Evolutionary conservation across 495 filamentous ascomycete species (phyloP).

Genomic region (Thermochaetoides thermophila): DNA sequence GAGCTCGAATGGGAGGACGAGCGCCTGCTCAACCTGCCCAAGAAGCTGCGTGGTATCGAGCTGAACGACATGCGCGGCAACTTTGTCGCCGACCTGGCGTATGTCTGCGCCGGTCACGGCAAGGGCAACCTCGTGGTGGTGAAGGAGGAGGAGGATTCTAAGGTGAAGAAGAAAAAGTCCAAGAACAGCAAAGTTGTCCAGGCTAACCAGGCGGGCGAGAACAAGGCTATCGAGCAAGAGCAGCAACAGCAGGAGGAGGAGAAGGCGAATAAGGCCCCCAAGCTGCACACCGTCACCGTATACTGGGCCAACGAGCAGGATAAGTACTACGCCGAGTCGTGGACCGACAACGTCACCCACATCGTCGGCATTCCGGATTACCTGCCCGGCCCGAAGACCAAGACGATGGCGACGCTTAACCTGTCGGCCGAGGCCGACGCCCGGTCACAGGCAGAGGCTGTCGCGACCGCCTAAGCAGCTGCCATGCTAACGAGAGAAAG

Average conservation of each 20-base stretch:
- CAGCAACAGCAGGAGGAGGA: constrained; percentile 8
- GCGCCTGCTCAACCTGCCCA: constrained; percentile 26
- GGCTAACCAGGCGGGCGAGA: constrained; percentile 18
- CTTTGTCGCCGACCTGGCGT: constrained; percentile 71
- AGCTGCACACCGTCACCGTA: constrained; percentile 31
- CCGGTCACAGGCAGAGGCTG: background rate
- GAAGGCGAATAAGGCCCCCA: constrained; percentile 2
- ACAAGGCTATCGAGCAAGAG: constrained; percentile 8
- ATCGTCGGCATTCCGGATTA: constrained; percentile 16
- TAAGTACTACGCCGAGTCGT: constrained; percentile 47
- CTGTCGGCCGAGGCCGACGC: constrained; percentile 7
- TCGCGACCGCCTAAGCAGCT: too few relatives aligned
- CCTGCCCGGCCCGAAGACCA: too few relatives aligned
- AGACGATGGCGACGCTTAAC: background rate
- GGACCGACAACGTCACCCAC: constrained; percentile 58
- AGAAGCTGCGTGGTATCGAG: constrained; percentile 39
- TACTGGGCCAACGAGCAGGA: constrained; percentile 58
- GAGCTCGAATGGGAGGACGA: constrained; percentile 43
- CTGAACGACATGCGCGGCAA: constrained; percentile 88
- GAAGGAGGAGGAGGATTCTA: constrained; percentile 16
- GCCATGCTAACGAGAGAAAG: too few relatives aligned
- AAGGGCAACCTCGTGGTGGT: constrained; percentile 32
- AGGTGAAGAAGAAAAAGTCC: constrained; percentile 18
- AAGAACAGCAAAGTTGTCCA: constrained; percentile 14
- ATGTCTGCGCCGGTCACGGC: constrained; percentile 44